Conservation (phyloP, 106 monocot genomes). For the Ottelia alismoides region DNA sequence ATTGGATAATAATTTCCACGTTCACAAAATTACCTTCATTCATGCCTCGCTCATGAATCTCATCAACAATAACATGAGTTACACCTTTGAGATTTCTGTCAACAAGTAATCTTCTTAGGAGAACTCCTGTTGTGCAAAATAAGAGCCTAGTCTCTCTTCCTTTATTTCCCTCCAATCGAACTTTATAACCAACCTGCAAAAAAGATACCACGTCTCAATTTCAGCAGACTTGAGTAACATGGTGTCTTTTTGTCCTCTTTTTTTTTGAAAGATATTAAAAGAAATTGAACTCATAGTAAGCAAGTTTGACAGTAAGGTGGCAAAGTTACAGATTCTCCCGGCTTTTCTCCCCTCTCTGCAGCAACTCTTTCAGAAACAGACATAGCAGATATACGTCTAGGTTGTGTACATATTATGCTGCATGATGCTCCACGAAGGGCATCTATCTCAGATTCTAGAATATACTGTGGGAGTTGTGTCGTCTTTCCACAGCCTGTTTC, state of each 20-base stretch:
- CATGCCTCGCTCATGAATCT: conserved; percentile 99
- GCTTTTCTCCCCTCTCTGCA: conserved; percentile 86
- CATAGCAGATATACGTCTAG: conserved; percentile 95
- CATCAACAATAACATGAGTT: conserved; percentile 96
- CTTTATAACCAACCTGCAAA: conserved; percentile 99
- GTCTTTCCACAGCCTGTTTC: conserved; percentile 99
- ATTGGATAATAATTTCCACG: neutral
- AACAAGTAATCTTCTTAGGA: conserved; percentile 74
- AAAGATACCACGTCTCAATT: too few relatives aligned
- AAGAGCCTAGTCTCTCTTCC: conserved; percentile 83
- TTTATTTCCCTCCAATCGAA: conserved; percentile 88
- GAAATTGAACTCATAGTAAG: too few relatives aligned
- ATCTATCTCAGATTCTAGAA: conserved; percentile 94
- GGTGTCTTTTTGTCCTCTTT: too few relatives aligned
- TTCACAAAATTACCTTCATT: too few relatives aligned
- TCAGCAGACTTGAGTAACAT: too few relatives aligned
- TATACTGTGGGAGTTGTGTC: conserved; percentile 94
- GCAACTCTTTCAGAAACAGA: conserved; percentile 97
- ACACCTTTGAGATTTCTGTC: conserved; percentile 90
- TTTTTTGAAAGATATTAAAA: too few relatives aligned
- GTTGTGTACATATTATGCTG: conserved; percentile 94
- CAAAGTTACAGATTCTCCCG: conserved; percentile 94
- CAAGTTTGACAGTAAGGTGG: too few relatives aligned
- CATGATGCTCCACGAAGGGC: conserved; percentile 77
- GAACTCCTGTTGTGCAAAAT: conserved; percentile 92